These are phyloP conservation scores for Emericellopsis atlantica DNA, from an alignment of 2,329 filamentous ascomycete genomes.

Conservation along the genomic window DNA sequence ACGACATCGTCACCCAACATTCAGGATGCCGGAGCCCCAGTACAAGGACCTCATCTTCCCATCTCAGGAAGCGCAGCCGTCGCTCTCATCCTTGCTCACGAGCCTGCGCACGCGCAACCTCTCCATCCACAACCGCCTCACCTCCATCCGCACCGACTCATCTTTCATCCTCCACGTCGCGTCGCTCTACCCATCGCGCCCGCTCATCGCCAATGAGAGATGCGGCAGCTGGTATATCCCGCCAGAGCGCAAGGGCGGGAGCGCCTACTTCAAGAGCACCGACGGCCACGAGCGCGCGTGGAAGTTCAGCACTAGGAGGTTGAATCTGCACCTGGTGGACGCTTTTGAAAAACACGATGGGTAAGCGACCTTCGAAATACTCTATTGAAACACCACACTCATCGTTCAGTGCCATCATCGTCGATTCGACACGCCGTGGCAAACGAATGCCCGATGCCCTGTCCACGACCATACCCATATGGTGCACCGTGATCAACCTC, in stretches of 20 bases:
- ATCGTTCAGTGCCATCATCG: conserved; percentile 54
- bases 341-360: conserved; percentile 56
- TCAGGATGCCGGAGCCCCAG: conserved; percentile 7
- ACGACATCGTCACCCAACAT: too few species aligned
- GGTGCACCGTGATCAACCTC: conserved; percentile 78
- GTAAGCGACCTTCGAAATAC: conserved; percentile 23
- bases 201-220: conserved; percentile 82
- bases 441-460: conserved; percentile 93
- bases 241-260: conserved; percentile 50
- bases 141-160: conserved; percentile 67
- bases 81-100: conserved; percentile 56
- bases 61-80: conserved; percentile 38
- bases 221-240: conserved; percentile 93
- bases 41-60: conserved; percentile 35
- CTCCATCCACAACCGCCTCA: conserved; percentile 68
- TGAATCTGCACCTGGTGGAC: conserved; percentile 73
- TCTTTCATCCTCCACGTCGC: conserved; percentile 56
- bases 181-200: conserved; percentile 36
- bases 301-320: conserved; percentile 72
- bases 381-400: neutral
- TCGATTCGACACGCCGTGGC: conserved; percentile 85
- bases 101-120: conserved; percentile 67
- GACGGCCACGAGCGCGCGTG: conserved; percentile 88
- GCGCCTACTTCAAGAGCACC: conserved; percentile 95
- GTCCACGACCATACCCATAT: conserved; percentile 86